Evolutionary conservation across 768 basidiomycete genomes (phyloP), one percentile per base, ranked within the genome.

Genomic region (Lentinula sp.): DNA sequence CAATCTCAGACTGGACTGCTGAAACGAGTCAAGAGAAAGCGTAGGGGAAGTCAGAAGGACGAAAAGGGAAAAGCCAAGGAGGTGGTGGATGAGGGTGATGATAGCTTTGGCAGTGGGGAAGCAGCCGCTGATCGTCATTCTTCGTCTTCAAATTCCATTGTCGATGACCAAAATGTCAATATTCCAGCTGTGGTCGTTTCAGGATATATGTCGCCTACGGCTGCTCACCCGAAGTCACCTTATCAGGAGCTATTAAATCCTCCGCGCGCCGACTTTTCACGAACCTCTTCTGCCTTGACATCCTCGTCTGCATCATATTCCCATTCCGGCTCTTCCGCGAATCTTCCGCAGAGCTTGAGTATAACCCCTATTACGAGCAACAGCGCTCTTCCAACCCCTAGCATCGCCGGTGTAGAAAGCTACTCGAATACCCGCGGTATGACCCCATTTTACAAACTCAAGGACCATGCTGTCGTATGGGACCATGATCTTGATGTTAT

Each of bases 391-490:
- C 16, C 58, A 6, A 33, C 23, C 9, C 46, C 59, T 32, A 42
- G 28, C 15, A 15, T 12, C 15, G 4, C 57, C 28, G 28, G 28
- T 49, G 35, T 49, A 12, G 43, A 35, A 28, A 23, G 15, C 20
- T 60, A 51, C 23, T 42, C 81, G 4, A 71, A 79, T 10, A 74
- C 83, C 8, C 82, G 83, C 36, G 90, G 90, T 20, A 78, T 79
- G 59, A 91, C 91, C 0, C 70, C 76, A 0, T 90, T 81, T 66
- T 73, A 80, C 35, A 77, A 76, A 37, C 80, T 93, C 35, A 79
- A 78, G 67, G 86, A 87, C 35, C 90, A 92, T 66, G 79, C 78
- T 7, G 84, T 87, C 12, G 69, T 71, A 9, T 93, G 88, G 87
- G 80, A 81, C 6, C 79, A 85, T 57, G 72, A 76, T 0, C 75